Evolutionary conservation across 2,329 filamentous ascomycete genomes (phyloP).

Genomic region (Aciculosporium take): DNA sequence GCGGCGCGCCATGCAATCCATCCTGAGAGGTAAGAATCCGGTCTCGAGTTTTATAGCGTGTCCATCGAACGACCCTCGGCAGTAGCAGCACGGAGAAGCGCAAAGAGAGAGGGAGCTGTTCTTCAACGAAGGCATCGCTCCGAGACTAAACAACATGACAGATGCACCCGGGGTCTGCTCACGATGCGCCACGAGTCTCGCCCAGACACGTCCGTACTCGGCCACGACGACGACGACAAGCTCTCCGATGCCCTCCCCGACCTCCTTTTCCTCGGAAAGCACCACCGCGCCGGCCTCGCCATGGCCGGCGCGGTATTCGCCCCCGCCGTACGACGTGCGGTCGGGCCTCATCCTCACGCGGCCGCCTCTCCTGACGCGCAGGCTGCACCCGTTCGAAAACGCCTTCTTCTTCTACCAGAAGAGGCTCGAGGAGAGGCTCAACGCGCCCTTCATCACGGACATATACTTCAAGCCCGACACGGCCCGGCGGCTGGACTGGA

Average conservation of each 20-base stretch:
- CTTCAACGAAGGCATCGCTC: too few relatives aligned
- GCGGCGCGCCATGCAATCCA: slow-evolving; percentile 31
- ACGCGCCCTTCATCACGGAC: slow-evolving; percentile 72
- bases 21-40: slow-evolving; percentile 33
- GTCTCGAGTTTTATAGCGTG: not conserved
- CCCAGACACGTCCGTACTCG: slow-evolving; percentile 22
- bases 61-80: not conserved
- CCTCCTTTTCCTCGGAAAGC: too few relatives aligned
- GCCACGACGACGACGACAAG: slow-evolving; percentile 13
- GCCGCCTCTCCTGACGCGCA: slow-evolving; percentile 71
- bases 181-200: slow-evolving; percentile 22
- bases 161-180: slow-evolving; percentile 21
- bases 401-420: slow-evolving; percentile 96
- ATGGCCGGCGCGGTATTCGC: slow-evolving; percentile 5
- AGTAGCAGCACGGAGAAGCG: not conserved
- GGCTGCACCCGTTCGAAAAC: slow-evolving; percentile 77
- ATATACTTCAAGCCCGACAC: slow-evolving; percentile 95
- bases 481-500: slow-evolving; percentile 75
- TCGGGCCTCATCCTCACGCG: slow-evolving; percentile 74
- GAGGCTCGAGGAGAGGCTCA: slow-evolving; percentile 83
- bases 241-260: slow-evolving; percentile 8
- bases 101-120: not conserved
- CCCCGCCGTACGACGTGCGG: slow-evolving; percentile 32
- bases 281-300: slow-evolving; percentile 8
- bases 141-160: slow-evolving; percentile 6